phyloP scores from a whole-genome alignment of 345 rosid genomes.

The Salix koriyanagi region DNA sequence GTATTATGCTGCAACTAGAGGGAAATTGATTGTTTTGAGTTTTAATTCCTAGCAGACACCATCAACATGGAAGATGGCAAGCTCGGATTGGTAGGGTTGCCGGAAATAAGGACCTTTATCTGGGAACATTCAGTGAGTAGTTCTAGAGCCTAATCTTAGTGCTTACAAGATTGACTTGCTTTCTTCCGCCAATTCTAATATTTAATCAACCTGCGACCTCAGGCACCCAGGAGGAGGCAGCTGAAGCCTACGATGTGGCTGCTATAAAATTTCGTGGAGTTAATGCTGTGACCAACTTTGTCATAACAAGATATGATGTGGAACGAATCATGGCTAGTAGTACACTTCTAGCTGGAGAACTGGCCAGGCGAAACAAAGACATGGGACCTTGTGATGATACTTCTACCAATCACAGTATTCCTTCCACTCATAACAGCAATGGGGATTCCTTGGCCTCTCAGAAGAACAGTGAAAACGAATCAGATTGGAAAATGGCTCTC shows the following conservation, averaged over 20 bases:
- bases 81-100: constrained; percentile 99
- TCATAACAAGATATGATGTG: constrained; percentile 71
- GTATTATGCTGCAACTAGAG: no score
- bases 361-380: constrained; percentile 63
- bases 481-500: constrained; percentile 40
- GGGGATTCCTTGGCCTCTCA: constrained; percentile 20
- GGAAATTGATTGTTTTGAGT: background rate
- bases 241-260: constrained; percentile 91
- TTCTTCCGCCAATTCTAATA: background rate
- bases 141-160: background rate
- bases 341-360: constrained; percentile 74
- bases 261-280: constrained; percentile 91
- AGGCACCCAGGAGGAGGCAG: constrained; percentile 99
- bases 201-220: background rate
- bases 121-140: constrained; percentile 87
- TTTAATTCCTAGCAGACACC: constrained; percentile 46
- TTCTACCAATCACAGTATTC: constrained; percentile 5
- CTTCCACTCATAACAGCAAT: constrained; percentile 16
- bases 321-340: constrained; percentile 82
- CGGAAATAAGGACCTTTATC: constrained; percentile 96
- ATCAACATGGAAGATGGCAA: constrained; percentile 99
- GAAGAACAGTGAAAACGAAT: constrained; percentile 15
- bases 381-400: constrained; percentile 18
- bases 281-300: constrained; percentile 94
- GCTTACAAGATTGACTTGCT: background rate